Conservation (phyloP, 768 basidiomycete species). For the Pulveroboletus sp. region DNA sequence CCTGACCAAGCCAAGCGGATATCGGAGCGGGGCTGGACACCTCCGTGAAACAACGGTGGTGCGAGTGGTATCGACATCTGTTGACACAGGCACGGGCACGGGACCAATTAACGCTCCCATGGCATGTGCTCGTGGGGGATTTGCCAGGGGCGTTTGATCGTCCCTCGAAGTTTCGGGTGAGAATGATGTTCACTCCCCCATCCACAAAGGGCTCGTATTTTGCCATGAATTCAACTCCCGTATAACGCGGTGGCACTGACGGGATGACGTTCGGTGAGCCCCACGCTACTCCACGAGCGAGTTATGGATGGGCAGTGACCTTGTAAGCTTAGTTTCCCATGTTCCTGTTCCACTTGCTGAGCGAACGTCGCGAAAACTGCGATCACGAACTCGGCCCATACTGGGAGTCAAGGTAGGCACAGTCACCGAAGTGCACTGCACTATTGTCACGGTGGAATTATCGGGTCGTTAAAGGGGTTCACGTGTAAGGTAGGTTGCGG, state of each 20-base stretch:
- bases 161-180: background rate
- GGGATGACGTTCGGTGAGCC: background rate
- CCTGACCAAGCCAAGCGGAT: conserved; percentile 1
- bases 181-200: background rate
- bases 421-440: background rate
- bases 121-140: background rate
- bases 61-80: background rate
- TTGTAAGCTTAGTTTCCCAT: background rate
- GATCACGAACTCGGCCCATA: no score
- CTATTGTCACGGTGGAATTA: background rate
- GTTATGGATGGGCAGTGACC: background rate
- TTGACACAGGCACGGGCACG: no score
- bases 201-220: no score
- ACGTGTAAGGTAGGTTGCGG: no score
- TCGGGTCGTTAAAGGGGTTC: conserved; percentile 1
- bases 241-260: no score
- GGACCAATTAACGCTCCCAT: no score
- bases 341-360: background rate
- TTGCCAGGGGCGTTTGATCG: background rate
- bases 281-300: conserved; percentile 7
- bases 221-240: no score
- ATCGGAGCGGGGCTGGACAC: conserved; percentile 16
- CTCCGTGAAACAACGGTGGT: background rate
- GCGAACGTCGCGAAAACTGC: no score
- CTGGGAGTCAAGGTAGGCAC: background rate